phyloP scores from a whole-genome alignment of 805 yeast genomes.

The Priceomyces haplophilus region DNA sequence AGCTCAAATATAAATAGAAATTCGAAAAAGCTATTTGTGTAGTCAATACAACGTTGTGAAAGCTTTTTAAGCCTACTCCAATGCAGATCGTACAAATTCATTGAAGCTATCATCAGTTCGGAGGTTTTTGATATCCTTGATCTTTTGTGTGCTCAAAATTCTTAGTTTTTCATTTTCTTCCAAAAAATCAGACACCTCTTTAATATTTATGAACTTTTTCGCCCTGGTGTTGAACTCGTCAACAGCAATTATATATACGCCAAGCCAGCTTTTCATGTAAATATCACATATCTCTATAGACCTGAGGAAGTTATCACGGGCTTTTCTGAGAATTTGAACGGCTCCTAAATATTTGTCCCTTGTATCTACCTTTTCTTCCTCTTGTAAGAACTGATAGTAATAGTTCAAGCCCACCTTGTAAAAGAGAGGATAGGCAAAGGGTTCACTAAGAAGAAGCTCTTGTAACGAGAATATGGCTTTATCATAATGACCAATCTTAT shows the following conservation, averaged over 20 bases:
- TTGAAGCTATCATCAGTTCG: conserved; percentile 4
- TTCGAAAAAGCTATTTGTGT: too few species aligned
- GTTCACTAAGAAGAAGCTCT: conserved; percentile 67
- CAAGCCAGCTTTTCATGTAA: conserved; percentile 73
- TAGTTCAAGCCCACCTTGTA: conserved; percentile 53
- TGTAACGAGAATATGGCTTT: conserved; percentile 65
- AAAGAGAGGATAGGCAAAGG: conserved; percentile 66
- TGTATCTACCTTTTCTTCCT: conserved; percentile 14
- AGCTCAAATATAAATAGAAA: too few species aligned
- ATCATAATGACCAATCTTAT: conserved; percentile 55
- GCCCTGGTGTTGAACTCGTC: conserved; percentile 19
- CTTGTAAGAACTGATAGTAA: conserved; percentile 30
- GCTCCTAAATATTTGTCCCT: conserved; percentile 30
- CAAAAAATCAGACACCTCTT: conserved; percentile 21
- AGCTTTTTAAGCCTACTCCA: neutral
- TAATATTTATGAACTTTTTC: conserved; percentile 12
- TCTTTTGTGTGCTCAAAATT: conserved; percentile 17
- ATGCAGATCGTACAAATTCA: neutral
- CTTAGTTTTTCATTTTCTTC: conserved; percentile 22
- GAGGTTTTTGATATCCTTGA: conserved; percentile 16
- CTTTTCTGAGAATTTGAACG: conserved; percentile 20
- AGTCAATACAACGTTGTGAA: neutral
- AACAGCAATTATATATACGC: conserved; percentile 43
- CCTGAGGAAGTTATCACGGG: conserved; percentile 55
- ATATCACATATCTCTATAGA: conserved; percentile 74